Conservation (phyloP, 495 filamentous ascomycete genomes). For the Aspergillus leporis region DNA sequence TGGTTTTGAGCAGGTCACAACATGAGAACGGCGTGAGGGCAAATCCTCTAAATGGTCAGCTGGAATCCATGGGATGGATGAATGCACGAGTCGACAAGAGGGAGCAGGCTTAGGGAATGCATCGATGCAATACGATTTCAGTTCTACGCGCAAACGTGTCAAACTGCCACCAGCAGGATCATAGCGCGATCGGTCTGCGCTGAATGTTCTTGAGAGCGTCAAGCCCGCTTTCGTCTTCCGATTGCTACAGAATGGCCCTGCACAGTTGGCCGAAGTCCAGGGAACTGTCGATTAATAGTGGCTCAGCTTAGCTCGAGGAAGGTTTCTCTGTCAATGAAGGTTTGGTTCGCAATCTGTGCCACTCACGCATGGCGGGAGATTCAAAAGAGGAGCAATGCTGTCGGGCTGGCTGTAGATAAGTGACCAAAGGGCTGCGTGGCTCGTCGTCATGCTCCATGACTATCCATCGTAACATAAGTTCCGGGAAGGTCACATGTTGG, state of each 20-base stretch:
- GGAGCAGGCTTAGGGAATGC: too few species aligned
- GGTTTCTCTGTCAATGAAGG: background rate
- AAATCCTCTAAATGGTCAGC: background rate
- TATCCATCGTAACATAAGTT: conserved; percentile 2
- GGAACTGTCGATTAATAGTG: background rate
- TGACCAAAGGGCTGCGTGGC: background rate
- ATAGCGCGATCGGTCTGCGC: too few species aligned
- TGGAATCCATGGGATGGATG: too few species aligned
- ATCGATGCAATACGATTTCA: too few species aligned
- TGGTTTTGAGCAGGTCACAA: background rate
- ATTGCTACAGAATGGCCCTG: too few species aligned
- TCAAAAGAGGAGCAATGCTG: background rate
- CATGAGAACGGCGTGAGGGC: background rate
- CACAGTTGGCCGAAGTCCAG: too few species aligned
- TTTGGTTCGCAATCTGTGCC: background rate
- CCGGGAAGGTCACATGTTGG: background rate
- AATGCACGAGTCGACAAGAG: too few species aligned
- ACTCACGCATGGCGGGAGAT: conserved; percentile 10
- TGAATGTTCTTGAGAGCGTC: too few species aligned
- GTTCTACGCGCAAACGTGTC: too few species aligned
- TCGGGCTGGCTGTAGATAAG: background rate
- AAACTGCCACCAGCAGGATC: too few species aligned
- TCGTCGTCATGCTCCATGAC: background rate
- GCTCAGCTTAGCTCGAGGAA: background rate
- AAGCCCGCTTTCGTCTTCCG: too few species aligned